phyloP scores from a whole-genome alignment of 306 rosid species.

The Sesbania bispinosa region DNA sequence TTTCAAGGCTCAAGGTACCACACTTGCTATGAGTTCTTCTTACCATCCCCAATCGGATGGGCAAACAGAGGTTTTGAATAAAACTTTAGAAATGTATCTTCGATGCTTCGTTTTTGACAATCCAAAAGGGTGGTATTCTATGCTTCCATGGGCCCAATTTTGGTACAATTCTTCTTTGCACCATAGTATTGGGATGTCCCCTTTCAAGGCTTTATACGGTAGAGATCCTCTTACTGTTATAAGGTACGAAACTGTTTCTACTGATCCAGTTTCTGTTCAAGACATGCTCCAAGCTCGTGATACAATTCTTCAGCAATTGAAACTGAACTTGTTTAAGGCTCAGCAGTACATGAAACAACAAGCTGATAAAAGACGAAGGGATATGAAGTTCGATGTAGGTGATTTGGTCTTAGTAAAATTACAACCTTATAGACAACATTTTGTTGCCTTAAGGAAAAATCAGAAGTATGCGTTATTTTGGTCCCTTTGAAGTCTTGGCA shows the following conservation, averaged over 20 bases:
- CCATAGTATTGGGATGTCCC: neutral
- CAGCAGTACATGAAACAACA: no score
- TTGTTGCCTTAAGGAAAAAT: neutral
- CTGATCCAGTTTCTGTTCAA: neutral
- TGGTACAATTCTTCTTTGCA: neutral
- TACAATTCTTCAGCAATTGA: neutral
- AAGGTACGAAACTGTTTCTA: rapidly evolving
- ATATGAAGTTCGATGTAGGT: neutral
- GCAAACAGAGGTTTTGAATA: neutral
- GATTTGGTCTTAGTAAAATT: neutral
- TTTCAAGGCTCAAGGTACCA: neutral
- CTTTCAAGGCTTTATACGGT: neutral
- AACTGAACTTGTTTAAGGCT: neutral
- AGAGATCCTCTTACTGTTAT: neutral
- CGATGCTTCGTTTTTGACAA: neutral
- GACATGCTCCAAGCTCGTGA: neutral
- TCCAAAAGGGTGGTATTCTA: neutral
- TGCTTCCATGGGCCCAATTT: neutral
- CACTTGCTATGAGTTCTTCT: neutral
- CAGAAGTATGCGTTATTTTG: neutral
- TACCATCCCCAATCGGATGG: neutral
- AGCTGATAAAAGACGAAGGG: neutral
- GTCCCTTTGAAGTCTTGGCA: no score
- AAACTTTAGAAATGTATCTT: neutral
- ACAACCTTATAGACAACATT: neutral